Percentiles rank a stretch among this genome's conserved stretches.
Evolutionary conservation across 2,329 filamentous ascomycete species (phyloP).

Genomic region (Aspergillus transmontanensis): DNA sequence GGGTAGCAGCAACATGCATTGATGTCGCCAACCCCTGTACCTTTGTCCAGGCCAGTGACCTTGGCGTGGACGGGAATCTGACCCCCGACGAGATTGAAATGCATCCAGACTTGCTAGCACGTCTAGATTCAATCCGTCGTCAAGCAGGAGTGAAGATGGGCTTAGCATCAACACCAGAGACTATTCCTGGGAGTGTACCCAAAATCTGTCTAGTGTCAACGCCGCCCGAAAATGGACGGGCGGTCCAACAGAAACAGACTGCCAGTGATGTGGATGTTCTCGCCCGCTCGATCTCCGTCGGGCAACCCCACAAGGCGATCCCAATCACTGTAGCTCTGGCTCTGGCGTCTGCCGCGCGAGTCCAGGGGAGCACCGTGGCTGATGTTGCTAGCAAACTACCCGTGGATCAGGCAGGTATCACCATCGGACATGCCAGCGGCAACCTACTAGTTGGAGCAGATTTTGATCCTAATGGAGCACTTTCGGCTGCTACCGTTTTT

Average conservation of each 20-base stretch:
- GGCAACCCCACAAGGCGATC: conserved; percentile 57
- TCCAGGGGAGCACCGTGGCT: conserved; percentile 46
- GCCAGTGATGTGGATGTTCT: too few relatives aligned
- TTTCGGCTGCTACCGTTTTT: too few relatives aligned
- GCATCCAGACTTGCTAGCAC: conserved; percentile 45
- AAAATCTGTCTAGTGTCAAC: conserved; percentile 62
- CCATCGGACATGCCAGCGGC: conserved; percentile 52
- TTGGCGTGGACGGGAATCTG: conserved; percentile 47
- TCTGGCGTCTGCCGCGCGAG: conserved; percentile 51
- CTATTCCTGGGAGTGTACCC: conserved; percentile 59
- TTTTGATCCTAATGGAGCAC: conserved; percentile 37
- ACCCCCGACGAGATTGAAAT: conserved; percentile 34
- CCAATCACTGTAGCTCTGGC: conserved; percentile 59
- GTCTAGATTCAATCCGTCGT: conserved; percentile 60
- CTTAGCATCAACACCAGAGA: conserved; percentile 48
- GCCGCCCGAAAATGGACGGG: conserved; percentile 25
- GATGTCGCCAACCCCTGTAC: conserved; percentile 67
- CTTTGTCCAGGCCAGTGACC: conserved; percentile 59
- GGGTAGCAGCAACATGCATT: conserved; percentile 58
- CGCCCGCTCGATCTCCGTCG: too few relatives aligned
- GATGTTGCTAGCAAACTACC: conserved; percentile 27
- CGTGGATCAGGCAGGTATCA: conserved; percentile 39
- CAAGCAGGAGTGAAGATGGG: conserved; percentile 65
- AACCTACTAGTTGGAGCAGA: conserved; percentile 47
- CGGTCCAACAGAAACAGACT: too few relatives aligned